Base-by-base conservation (phyloP, 257 asterid genomes). In the Solanum stenotomum region DNA sequence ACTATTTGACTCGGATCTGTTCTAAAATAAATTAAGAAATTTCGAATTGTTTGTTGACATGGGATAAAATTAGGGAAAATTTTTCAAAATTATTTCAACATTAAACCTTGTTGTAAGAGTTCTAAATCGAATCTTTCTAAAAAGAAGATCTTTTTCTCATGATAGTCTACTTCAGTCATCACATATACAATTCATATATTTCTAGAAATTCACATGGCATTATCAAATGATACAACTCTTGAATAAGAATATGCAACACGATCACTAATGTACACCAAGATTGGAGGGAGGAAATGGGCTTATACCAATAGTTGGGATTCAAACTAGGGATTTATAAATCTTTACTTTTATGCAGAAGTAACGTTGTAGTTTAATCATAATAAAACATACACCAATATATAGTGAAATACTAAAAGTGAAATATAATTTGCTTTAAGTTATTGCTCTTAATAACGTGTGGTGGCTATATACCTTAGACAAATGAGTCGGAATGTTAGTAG, bases 381-480 rank as follows among this genome's bases (percentile, higher is more conserved):
- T 70, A 70, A 31, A 71, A 31, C 40, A 71, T 0, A 71, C 40
- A 31, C 40, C 40, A 71, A 31, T 31, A 33, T 29, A 7, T 31
- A 70, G 0, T 70, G n/a, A 68, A 70, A 27, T 0, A 7, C 0
- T 18, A 18, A 18, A 56, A 18, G n/a, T 56, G 10, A 56, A 18
- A 18, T 18, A 3, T 56, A 56, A 56, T 56, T 56, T 56, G n/a
- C 7, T 68, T 68, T 68, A 68, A 25, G 75, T 27, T 25, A 13
- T 68, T 63, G 18, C 77, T 71, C 40, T 71, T 31, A 33, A 71
- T 0, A 71, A 16, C n/a, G 12, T 7, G 23, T 71, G 13, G 13
- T 31, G n/a, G 40, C 22, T 15, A 61, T 35, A 35, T 37, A 0
- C 33, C 71, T 63, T 0, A 63, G 33, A 63, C 34, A 67, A 68